Base-by-base conservation (phyloP, 2,329 filamentous ascomycete species). In the Pseudocercospora fuligena region DNA sequence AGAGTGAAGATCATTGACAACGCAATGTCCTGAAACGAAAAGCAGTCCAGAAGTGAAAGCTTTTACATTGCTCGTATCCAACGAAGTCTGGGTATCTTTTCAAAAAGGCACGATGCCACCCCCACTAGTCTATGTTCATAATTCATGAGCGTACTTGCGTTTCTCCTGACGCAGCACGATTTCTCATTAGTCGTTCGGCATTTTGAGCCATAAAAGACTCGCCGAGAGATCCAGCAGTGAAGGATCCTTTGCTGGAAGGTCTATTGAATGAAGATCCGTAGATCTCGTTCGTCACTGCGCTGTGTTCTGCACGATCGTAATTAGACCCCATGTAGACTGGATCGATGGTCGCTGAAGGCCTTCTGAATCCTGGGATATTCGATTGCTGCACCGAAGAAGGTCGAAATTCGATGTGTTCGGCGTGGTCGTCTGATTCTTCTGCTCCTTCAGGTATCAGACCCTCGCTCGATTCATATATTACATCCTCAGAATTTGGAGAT, bases 171-270 rank as follows among this genome's bases (percentile, higher is more conserved):
- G 64, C 33, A 53, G 54, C 59, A 6, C 69, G 66, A 14, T 65
- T 64, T 49, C 66, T 64, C 23, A 68, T 73, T 69, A 77, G 69
- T 62, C 71, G 64, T 66, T 76, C 74, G n/a, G 77, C 77, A 67
- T 76, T 75, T 23, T 70, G 64, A 9, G 73, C 74, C 77, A 79
- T 79, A 57, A 73, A 79, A 5, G 68, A 72, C 71, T 78, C 77
- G 9, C 77, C 77, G 23, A 78, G 57, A 47, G 69, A 73, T n/a
- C 77, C 75, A 23, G 63, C 71, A 21, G 69, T 73, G 54, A 76
- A 76, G 3, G 69, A 70, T 19, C 67, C 69, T 49, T 72, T 73
- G 46, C 60, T 70, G n/a, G 67, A 53, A 25, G 70, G 68, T 25
- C 70, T 40, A 11, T 47, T 67, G 60, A 70, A 69, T 27, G 66